Evolutionary conservation across 768 basidiomycete species (phyloP).

Genomic region (Gloeostereum incarnatum): DNA sequence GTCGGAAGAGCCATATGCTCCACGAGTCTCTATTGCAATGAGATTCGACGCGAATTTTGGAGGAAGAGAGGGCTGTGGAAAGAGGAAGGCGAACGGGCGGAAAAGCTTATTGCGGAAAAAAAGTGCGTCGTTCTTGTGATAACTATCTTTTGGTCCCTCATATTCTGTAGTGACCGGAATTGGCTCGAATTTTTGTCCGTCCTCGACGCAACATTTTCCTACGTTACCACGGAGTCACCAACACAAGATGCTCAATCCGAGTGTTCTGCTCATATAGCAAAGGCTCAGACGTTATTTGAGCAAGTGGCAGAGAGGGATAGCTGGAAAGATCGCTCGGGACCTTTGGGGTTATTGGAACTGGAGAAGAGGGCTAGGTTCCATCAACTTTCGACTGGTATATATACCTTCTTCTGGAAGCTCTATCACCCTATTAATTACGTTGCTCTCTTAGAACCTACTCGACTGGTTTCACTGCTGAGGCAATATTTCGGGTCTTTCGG

Average conservation of each 20-base stretch:
- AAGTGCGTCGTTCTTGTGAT: conserved; percentile 32
- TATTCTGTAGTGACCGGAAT: conserved; percentile 57
- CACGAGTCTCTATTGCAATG: conserved; percentile 65
- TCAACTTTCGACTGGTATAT: conserved; percentile 36
- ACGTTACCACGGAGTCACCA: conserved; percentile 14
- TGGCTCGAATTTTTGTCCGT: conserved; percentile 80
- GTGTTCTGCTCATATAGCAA: conserved; percentile 26
- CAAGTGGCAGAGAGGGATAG: conserved; percentile 59
- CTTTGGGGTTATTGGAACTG: conserved; percentile 68
- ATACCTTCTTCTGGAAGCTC: not conserved
- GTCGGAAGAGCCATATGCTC: conserved; percentile 58
- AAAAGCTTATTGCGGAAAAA: conserved; percentile 47
- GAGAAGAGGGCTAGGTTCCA: conserved; percentile 48
- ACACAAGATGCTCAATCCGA: conserved; percentile 27
- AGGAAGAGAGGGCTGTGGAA: conserved; percentile 39
- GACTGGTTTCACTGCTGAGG: conserved; percentile 41
- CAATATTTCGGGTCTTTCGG: conserved; percentile 67
- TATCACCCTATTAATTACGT: conserved; percentile 2
- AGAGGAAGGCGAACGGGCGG: conserved; percentile 57
- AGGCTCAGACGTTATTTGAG: conserved; percentile 42
- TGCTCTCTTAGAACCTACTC: conserved; percentile 28
- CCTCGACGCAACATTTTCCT: conserved; percentile 55
- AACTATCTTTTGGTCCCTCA: conserved; percentile 1
- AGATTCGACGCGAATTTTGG: conserved; percentile 68
- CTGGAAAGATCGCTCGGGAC: conserved; percentile 61